phyloP scores from a whole-genome alignment of 2,329 filamentous ascomycete genomes.

The Beauveria rudraprayagi region DNA sequence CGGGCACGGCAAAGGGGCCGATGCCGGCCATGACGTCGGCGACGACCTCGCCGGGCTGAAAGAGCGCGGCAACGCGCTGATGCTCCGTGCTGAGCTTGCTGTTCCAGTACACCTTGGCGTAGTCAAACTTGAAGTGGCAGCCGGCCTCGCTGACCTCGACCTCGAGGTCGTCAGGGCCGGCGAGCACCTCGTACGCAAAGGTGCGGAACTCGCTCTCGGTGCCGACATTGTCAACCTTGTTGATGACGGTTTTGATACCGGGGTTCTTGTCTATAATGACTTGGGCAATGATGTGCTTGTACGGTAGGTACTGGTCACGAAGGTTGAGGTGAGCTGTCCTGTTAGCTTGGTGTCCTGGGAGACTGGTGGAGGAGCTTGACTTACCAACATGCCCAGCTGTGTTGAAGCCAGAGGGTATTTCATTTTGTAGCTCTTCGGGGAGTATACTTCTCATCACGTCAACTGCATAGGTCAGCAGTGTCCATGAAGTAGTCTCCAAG shows the following conservation, averaged over 20 bases:
- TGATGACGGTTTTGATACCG: conserved; percentile 79
- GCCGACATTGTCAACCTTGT: conserved; percentile 87
- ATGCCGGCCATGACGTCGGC: conserved; percentile 97
- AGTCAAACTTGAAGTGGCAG: conserved; percentile 89
- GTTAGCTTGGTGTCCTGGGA: conserved; percentile 4
- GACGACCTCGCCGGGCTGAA: conserved; percentile 78
- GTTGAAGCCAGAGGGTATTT: conserved; percentile 80
- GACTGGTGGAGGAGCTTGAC: conserved; percentile 19
- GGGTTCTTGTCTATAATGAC: conserved; percentile 87
- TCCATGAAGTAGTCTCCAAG: not conserved
- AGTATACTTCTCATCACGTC: conserved; percentile 79
- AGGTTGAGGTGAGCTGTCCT: conserved; percentile 78
- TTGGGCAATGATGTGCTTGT: conserved; percentile 77
- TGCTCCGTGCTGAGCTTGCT: conserved; percentile 86
- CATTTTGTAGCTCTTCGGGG: conserved; percentile 69
- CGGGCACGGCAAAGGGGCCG: conserved; percentile 87
- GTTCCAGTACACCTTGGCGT: conserved; percentile 97
- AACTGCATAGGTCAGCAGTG: conserved; percentile 36
- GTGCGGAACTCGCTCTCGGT: conserved; percentile 80
- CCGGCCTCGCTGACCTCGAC: conserved; percentile 75
- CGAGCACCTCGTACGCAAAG: conserved; percentile 85
- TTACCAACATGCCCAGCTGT: conserved; percentile 78
- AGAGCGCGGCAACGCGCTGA: conserved; percentile 65
- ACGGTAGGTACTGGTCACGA: conserved; percentile 70
- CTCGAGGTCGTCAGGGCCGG: conserved; percentile 71